Conservation (phyloP, 2,329 filamentous ascomycete genomes). For the Corniculantispora saksenae region DNA sequence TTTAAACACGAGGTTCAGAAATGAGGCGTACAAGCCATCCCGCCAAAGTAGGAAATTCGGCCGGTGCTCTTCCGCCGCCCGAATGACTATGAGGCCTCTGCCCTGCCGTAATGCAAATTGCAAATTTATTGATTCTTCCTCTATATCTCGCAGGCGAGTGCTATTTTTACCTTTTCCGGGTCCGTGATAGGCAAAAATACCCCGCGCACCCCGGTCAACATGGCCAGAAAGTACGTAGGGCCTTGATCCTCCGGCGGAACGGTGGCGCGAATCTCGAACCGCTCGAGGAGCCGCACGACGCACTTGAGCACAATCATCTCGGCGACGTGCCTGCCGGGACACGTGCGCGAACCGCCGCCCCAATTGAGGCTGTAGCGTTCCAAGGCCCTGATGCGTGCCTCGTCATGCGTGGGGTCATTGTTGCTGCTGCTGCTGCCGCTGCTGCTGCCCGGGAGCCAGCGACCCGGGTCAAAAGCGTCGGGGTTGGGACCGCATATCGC, state of each 20-base stretch:
- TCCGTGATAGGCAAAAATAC: background rate
- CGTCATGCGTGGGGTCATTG: conserved; percentile 15
- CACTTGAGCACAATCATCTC: conserved; percentile 51
- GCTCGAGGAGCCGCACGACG: conserved; percentile 41
- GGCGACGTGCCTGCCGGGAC: conserved; percentile 52
- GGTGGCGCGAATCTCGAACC: conserved; percentile 46
- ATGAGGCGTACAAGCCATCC: background rate
- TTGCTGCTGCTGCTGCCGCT: background rate
- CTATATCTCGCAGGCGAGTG: background rate
- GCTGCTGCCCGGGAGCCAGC: conserved; percentile 43
- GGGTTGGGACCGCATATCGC: conserved; percentile 51
- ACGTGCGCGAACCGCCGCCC: conserved; percentile 53
- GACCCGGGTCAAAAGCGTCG: conserved; percentile 44
- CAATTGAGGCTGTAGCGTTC: conserved; percentile 52
- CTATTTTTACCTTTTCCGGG: background rate
- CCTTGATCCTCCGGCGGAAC: conserved; percentile 40
- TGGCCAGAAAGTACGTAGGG: conserved; percentile 53
- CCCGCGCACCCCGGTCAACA: conserved; percentile 38
- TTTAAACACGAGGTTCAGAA: too few relatives aligned
- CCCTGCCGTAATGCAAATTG: background rate
- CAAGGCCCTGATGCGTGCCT: conserved; percentile 38
- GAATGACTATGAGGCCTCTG: background rate
- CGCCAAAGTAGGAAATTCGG: background rate
- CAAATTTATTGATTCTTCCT: background rate
- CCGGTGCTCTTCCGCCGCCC: background rate